Base-by-base conservation (phyloP, 2,329 filamentous ascomycete species). In the Intubia oerlemansii region DNA sequence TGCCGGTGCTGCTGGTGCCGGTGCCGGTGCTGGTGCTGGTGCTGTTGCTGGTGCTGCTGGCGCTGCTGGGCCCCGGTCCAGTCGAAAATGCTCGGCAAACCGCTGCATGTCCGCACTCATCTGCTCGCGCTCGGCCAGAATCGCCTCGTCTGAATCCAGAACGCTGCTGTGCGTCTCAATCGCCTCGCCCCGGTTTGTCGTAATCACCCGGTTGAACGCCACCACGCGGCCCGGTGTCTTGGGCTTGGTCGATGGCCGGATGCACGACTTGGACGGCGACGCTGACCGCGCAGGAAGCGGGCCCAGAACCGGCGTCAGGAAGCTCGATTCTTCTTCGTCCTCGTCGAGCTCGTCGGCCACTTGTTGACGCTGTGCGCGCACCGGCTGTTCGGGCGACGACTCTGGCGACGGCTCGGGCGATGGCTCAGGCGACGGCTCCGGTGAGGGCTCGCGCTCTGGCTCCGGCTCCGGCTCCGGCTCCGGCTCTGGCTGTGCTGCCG, bases 141-240 rank as follows among this genome's bases (percentile, higher is more conserved):
- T 36, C 38, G 50, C n/a, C 19, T 21, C 19, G 19, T 21, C 19
- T n/a, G n/a, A n/a, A n/a, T n/a, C n/a, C n/a, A n/a, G n/a, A n/a
- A n/a, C n/a, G n/a, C n/a, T n/a, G n/a, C n/a, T n/a, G n/a, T n/a
- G 17, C 13, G 19, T 19, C 14, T 23, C 7, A 12, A 17, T 17
- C 10, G 7, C 42, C 3, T 49, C 51, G 35, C 59, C 54, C 8
- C 53, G 50, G 2, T 51, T 38, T 3, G 30, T 59, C 6, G 59
- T 43, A 1, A 56, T 55, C 41, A 51, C 60, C 43, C 54, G 59
- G 1, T 57, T 59, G 36, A 68, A 69, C 32, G 65, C 62, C 10
- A 70, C 65, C 1, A 68, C 59, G 1, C 61, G 56, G 5, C 65
- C 65, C 1, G 61, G 62, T 3, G 61, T 67, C 35, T 56, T 64